Evolutionary conservation across 305 asterid genomes (phyloP), one percentile per base, ranked within the genome.

Genomic region (Fraxinus baroniana): DNA sequence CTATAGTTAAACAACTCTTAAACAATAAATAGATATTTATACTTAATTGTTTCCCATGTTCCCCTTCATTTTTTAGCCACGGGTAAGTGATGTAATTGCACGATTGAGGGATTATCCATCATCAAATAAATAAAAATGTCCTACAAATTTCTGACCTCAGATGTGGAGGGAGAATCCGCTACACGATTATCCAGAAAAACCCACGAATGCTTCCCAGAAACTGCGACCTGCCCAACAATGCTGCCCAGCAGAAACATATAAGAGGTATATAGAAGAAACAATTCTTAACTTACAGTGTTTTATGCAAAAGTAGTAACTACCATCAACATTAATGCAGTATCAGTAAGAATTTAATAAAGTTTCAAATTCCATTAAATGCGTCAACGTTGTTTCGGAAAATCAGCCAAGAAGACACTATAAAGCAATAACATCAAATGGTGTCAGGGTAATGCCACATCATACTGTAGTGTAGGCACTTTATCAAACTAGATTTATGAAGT

Each of bases 161-260:
- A 87, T 30, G 89, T 83, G 86, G 86, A 82, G 84, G 87, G 82
- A 64, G 90, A 85, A 84, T 91, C 89, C 82, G 86, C 39, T 78
- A 78, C 86, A 83, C 79, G 83, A 84, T 89, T 87, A 82, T 93
- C 98, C 28, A 89, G 88, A 84, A 83, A 90, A 86, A 92, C 84
- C 99, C 99, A 96, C 79, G 90, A 87, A 89, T 94, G 95, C 91
- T 92, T 93, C 86, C 98, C 99, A 62, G 96, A 90, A 87, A 93
- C 90, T 80, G 98, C 99, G 64, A 93, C 97, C 81, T 91, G 89
- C 85, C 99, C 98, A 78, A 96, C 92, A 87, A 92, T 86, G 89
- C 99, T 94, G 91, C 84, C 62, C 82, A 85, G 76, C 46, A 81
- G 73, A 86, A 84, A 84, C 13, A 44, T 39, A 39, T 39, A 18